Conservation (phyloP, 148 eudicot species). For the Spergularia bocconei region DNA sequence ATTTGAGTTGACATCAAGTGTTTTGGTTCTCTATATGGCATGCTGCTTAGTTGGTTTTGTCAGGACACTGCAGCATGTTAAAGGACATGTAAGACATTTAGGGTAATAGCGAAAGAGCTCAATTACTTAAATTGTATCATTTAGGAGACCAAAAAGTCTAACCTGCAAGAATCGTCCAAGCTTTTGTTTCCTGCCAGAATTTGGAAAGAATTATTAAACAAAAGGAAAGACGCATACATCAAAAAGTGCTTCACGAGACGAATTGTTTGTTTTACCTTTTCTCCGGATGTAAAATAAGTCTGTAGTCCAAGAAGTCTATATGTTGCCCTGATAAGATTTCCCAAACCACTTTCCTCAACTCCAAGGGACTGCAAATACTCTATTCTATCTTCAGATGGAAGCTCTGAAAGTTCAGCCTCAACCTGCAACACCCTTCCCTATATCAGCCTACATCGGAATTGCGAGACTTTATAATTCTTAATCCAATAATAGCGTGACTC, state of each 20-base stretch:
- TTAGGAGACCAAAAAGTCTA: constrained; percentile 13
- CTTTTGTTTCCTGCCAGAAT: constrained; percentile 79
- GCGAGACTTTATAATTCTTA: background rate
- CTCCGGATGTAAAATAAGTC: constrained; percentile 97
- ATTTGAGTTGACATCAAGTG: background rate
- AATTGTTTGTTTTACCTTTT: constrained; percentile 57
- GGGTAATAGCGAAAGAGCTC: background rate
- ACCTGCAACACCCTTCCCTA: constrained; percentile 48
- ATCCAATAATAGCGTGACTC: background rate
- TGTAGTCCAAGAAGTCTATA: constrained; percentile 84
- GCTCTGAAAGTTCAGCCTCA: constrained; percentile 93
- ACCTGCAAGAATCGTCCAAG: constrained; percentile 98
- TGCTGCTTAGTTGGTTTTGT: background rate
- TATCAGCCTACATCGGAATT: background rate
- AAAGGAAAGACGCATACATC: background rate
- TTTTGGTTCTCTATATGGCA: background rate
- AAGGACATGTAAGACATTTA: background rate
- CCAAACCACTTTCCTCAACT: constrained; percentile 89
- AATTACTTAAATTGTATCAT: background rate
- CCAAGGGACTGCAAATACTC: constrained; percentile 90
- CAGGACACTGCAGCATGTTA: background rate
- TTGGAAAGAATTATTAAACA: background rate
- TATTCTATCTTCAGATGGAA: constrained; percentile 79
- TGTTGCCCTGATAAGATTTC: constrained; percentile 90
- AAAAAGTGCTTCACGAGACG: background rate